Evolutionary conservation across 768 basidiomycete species (phyloP).

Genomic region (Nevesoporus exiguus): DNA sequence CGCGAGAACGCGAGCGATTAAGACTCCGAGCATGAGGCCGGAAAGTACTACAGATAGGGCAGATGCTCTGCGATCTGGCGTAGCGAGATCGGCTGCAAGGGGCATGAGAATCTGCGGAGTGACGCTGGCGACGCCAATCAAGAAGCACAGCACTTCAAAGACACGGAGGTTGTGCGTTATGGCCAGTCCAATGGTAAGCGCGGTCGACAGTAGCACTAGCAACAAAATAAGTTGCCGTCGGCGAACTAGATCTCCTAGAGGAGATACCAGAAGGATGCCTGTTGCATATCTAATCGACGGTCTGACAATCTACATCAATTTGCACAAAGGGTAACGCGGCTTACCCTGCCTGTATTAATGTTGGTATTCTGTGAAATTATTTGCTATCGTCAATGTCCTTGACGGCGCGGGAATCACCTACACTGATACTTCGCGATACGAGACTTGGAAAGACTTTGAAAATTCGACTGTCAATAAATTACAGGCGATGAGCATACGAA

Average conservation of each 20-base stretch:
- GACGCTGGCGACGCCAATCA: constrained; percentile 70
- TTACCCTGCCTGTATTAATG: constrained; percentile 66
- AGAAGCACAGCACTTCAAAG: constrained; percentile 66
- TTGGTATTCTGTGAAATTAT: constrained; percentile 48
- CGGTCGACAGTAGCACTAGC: constrained; percentile 49
- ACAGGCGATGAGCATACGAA: neutral
- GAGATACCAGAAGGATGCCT: constrained; percentile 72
- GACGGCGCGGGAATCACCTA: constrained; percentile 12
- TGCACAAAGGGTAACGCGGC: constrained; percentile 1
- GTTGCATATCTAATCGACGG: constrained; percentile 53
- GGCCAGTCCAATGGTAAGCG: constrained; percentile 69
- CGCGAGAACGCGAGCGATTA: constrained; percentile 70
- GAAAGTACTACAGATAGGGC: constrained; percentile 75
- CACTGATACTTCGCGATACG: constrained; percentile 36
- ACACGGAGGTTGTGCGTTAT: constrained; percentile 54
- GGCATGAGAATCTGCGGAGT: constrained; percentile 75
- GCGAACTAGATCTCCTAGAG: constrained; percentile 80
- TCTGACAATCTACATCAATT: neutral
- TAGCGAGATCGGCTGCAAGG: constrained; percentile 77
- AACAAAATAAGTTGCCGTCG: constrained; percentile 66
- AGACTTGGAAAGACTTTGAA: constrained; percentile 38
- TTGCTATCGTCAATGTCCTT: neutral
- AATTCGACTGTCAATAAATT: constrained; percentile 30
- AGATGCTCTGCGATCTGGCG: constrained; percentile 64
- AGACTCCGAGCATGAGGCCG: constrained; percentile 66